Conservation (phyloP, 768 basidiomycete species). For the Mycena kentingensis region DNA sequence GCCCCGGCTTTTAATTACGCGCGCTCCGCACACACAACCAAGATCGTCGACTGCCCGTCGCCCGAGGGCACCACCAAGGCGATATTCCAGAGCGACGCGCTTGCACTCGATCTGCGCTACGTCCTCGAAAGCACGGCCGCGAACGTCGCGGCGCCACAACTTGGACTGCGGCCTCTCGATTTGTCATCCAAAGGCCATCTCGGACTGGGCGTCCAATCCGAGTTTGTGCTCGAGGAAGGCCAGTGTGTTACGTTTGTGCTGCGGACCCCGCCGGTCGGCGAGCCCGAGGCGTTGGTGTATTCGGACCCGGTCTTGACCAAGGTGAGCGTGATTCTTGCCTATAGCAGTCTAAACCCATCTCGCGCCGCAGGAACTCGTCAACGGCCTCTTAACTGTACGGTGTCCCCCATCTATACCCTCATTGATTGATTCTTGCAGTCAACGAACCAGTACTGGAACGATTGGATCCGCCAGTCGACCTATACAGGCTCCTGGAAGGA, state of each 20-base stretch:
- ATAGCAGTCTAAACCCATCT: not conserved
- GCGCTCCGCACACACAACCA: constrained; percentile 67
- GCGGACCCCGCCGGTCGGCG: constrained; percentile 56
- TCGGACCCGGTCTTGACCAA: constrained; percentile 77
- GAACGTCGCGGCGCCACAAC: constrained; percentile 48
- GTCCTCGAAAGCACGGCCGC: constrained; percentile 56
- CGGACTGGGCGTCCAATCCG: constrained; percentile 61
- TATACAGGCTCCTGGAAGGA: constrained; percentile 97
- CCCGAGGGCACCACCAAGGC: constrained; percentile 51
- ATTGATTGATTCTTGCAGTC: constrained; percentile 35
- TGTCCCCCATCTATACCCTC: constrained; percentile 20
- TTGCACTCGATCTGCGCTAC: constrained; percentile 78
- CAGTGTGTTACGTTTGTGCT: constrained; percentile 90
- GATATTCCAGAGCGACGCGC: constrained; percentile 56
- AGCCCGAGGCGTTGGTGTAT: constrained; percentile 40
- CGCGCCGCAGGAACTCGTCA: constrained; percentile 52
- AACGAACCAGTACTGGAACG: constrained; percentile 83
- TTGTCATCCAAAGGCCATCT: constrained; percentile 72
- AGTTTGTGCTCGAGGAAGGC: constrained; percentile 74
- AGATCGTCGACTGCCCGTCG: constrained; percentile 38
- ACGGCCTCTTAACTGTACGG: constrained; percentile 59
- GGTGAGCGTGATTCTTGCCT: constrained; percentile 38
- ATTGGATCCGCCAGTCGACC: constrained; percentile 86
- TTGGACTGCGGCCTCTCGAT: constrained; percentile 65
- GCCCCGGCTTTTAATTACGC: constrained; percentile 98